These are phyloP conservation scores for Pelargonium citronellum DNA, from an alignment of 441 rosid species.

Conservation along the genomic window DNA sequence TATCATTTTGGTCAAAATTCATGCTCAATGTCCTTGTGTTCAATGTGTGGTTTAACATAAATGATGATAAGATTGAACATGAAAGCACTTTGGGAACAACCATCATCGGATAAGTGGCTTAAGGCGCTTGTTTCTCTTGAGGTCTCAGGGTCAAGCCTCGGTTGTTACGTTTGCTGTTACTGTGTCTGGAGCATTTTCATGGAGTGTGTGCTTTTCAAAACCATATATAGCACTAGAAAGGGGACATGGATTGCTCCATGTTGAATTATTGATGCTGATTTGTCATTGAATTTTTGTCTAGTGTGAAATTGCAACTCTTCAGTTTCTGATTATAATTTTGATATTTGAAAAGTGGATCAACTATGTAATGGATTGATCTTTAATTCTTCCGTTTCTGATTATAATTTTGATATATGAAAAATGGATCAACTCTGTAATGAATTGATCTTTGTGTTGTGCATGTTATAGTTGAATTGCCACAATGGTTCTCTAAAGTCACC, in stretches of 20 bases:
- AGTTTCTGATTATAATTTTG: neutral
- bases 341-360: neutral
- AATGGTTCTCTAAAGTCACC: constrained; percentile 4
- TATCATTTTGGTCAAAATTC: neutral
- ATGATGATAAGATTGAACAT: neutral
- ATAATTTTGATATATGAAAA: neutral
- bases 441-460: neutral
- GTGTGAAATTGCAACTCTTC: too few relatives aligned
- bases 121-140: too few relatives aligned
- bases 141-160: too few relatives aligned
- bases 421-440: neutral
- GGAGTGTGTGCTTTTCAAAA: neutral
- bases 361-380: neutral
- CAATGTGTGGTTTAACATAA: neutral
- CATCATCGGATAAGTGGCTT: too few relatives aligned
- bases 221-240: neutral
- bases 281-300: too few relatives aligned
- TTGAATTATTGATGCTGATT: neutral
- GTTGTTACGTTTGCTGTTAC: too few relatives aligned
- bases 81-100: neutral
- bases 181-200: neutral
- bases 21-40: neutral
- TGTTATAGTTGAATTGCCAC: constrained; percentile 3
- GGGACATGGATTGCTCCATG: neutral
- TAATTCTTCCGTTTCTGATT: neutral